Evolutionary conservation across 345 rosid genomes (phyloP).

Genomic region (Rhodamnia argentea): DNA sequence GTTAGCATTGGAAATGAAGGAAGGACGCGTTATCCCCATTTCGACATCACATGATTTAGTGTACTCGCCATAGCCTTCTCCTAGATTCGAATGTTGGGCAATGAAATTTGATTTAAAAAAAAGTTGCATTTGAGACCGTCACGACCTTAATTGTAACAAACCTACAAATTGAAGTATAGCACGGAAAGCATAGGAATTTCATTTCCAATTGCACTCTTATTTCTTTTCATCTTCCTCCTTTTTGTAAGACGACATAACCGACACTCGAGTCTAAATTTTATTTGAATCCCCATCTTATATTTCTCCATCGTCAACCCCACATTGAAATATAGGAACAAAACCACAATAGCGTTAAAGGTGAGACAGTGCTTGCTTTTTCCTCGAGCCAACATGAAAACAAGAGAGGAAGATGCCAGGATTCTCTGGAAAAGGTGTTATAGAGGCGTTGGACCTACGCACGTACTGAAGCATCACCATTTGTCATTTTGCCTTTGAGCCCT

Average conservation of each 20-base stretch:
- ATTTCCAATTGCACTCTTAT: not conserved
- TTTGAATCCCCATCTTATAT: not conserved
- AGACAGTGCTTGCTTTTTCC: not conserved
- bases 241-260: not conserved
- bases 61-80: not conserved
- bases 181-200: not conserved
- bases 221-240: not conserved
- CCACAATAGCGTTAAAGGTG: not conserved
- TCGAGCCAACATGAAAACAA: not conserved
- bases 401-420: not conserved
- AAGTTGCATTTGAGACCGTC: rapidly evolving
- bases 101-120: not conserved
- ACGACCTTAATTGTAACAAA: not conserved
- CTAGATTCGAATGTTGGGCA: not conserved
- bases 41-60: not conserved
- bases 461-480: not conserved
- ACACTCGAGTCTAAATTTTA: not conserved
- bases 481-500: not conserved
- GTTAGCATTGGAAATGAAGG: too few relatives aligned
- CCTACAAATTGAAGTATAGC: not conserved
- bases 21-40: not conserved
- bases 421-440: not conserved
- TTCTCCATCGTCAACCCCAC: not conserved
- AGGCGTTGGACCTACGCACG: not conserved
- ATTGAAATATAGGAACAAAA: not conserved